These are phyloP conservation scores for Aspergillus sp. DNA, from an alignment of 2,329 filamentous ascomycete genomes.

Conservation along the genomic window DNA sequence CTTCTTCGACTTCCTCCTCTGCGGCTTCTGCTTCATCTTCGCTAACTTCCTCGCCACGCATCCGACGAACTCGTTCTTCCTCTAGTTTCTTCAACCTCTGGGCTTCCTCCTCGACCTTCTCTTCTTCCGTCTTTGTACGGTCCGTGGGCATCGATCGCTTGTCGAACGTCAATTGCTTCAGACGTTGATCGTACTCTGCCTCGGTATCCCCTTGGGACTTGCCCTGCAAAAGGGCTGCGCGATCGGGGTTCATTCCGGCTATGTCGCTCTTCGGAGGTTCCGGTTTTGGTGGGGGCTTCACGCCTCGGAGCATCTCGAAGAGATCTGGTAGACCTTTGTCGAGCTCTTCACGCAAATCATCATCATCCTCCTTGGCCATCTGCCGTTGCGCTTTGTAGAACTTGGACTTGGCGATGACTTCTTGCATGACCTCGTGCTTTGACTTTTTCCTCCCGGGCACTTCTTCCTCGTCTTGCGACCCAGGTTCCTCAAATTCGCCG, in stretches of 20 bases:
- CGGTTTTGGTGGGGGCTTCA: slow-evolving; percentile 58
- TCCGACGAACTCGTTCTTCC: slow-evolving; percentile 77
- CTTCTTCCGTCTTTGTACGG: slow-evolving; percentile 88
- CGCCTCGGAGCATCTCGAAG: slow-evolving; percentile 68
- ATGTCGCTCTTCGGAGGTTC: slow-evolving; percentile 51
- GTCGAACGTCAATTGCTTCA: slow-evolving; percentile 83
- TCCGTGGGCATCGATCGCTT: slow-evolving; percentile 83
- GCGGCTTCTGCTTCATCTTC: slow-evolving; percentile 66
- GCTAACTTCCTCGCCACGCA: slow-evolving; percentile 78
- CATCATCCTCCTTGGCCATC: slow-evolving; percentile 88
- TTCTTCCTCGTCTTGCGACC: slow-evolving; percentile 54
- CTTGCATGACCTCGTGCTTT: slow-evolving; percentile 97
- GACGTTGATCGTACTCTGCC: slow-evolving; percentile 82
- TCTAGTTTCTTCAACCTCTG: slow-evolving; percentile 79
- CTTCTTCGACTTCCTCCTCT: slow-evolving; percentile 41
- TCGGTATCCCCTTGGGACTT: slow-evolving; percentile 71
- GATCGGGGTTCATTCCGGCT: slow-evolving; percentile 65
- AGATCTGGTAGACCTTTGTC: slow-evolving; percentile 83
- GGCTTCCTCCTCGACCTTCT: slow-evolving; percentile 77
- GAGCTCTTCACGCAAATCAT: slow-evolving; percentile 80
- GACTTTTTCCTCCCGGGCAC: slow-evolving; percentile 86
- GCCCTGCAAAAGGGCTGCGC: slow-evolving; percentile 63
- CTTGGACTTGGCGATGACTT: slow-evolving; percentile 97
- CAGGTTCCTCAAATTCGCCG: slow-evolving; percentile 46
- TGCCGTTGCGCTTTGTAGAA: slow-evolving; percentile 93